A percentile compares a stretch with the other conserved stretches of the same genome.
Evolutionary conservation across 371 early-diverging fungal species (phyloP).

Genomic region (Basidiobolus meristosporus): DNA sequence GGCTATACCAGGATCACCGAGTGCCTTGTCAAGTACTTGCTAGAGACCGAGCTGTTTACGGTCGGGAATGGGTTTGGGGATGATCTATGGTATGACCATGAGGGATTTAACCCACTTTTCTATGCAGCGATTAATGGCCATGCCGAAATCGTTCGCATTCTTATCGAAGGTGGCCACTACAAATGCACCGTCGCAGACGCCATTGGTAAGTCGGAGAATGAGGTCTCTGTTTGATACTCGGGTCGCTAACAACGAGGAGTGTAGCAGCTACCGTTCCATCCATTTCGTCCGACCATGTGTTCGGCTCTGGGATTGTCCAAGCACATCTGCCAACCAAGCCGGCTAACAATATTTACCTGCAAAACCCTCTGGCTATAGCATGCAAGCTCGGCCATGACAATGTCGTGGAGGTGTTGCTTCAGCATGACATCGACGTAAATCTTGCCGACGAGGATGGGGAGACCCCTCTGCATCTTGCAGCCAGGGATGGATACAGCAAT

Average conservation of each 20-base stretch:
- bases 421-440: constrained; percentile 25
- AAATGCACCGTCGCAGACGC: too few species aligned
- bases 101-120: constrained; percentile 47
- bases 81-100: constrained; percentile 33
- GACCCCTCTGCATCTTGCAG: constrained; percentile 33
- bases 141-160: constrained; percentile 18
- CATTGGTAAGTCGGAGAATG: too few species aligned
- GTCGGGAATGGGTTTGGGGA: constrained; percentile 10
- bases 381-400: constrained; percentile 5
- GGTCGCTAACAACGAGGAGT: too few species aligned
- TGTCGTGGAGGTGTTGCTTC: constrained; percentile 21
- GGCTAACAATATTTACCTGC: background rate
- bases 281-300: background rate
- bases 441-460: constrained; percentile 41
- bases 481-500: constrained; percentile 22
- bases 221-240: too few species aligned
- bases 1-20: constrained; percentile 19
- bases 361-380: constrained; percentile 6
- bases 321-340: background rate
- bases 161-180: constrained; percentile 40
- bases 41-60: background rate
- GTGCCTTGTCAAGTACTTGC: constrained; percentile 20
- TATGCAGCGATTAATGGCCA: constrained; percentile 42
- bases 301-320: background rate
- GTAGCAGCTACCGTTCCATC: too few species aligned